Evolutionary conservation across 805 yeast genomes (phyloP).

Genomic region (Kazachstania kunashirensis): DNA sequence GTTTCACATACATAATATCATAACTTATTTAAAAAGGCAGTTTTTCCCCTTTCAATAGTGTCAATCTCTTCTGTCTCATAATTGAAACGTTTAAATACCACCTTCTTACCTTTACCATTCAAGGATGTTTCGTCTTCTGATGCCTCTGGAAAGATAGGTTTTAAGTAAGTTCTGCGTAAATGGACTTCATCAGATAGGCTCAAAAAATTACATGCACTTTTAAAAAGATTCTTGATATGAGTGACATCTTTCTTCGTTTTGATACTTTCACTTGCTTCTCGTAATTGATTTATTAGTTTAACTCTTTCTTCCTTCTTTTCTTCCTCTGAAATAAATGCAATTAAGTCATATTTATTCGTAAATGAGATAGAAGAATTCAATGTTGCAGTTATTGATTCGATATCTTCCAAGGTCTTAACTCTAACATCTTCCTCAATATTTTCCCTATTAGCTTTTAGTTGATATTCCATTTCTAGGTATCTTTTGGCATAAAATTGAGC

Average conservation of each 20-base stretch:
- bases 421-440: slow-evolving; percentile 27
- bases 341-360: slow-evolving; percentile 20
- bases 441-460: slow-evolving; percentile 33
- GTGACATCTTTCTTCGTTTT: slow-evolving; percentile 25
- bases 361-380: slow-evolving; percentile 19
- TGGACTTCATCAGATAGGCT: slow-evolving; percentile 27
- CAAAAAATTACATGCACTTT: slow-evolving; percentile 24
- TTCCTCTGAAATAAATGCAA: slow-evolving; percentile 20
- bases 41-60: slow-evolving; percentile 44
- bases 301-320: slow-evolving; percentile 24
- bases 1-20: background rate
- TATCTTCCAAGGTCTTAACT: slow-evolving; percentile 13
- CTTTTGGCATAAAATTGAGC: slow-evolving; percentile 52
- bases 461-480: slow-evolving; percentile 37
- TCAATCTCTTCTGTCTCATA: slow-evolving; percentile 43
- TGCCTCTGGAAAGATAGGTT: slow-evolving; percentile 44
- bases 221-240: slow-evolving; percentile 36
- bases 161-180: slow-evolving; percentile 44
- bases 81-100: slow-evolving; percentile 51
- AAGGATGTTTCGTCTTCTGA: too few relatives aligned
- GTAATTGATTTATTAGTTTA: slow-evolving; percentile 19
- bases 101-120: slow-evolving; percentile 40
- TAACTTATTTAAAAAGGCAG: slow-evolving; percentile 34
- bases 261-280: slow-evolving; percentile 8
- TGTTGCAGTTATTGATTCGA: slow-evolving; percentile 9